A percentile compares a stretch with the other conserved stretches of the same genome.
These are phyloP conservation scores for Penicillium sp. DNA, from an alignment of 2,329 filamentous ascomycete genomes.

Conservation along the genomic window DNA sequence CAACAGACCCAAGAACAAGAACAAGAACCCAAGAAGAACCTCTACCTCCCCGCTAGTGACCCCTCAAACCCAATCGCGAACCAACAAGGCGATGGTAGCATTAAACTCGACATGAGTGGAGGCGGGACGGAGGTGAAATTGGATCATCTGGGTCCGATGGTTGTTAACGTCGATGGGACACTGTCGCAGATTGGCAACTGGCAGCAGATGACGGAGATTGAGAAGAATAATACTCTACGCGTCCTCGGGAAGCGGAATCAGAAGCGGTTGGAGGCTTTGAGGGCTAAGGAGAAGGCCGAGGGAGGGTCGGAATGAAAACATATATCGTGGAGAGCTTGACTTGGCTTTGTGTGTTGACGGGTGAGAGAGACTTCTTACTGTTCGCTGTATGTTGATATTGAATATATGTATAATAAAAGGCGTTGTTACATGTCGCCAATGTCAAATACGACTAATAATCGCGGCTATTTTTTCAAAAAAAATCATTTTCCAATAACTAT, in stretches of 20 bases:
- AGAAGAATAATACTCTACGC: conserved; percentile 65
- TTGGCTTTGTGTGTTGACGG: not conserved
- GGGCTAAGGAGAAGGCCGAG: conserved; percentile 29
- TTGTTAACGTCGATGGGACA: conserved; percentile 71
- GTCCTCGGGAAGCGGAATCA: conserved; percentile 69
- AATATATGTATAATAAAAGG: not conserved
- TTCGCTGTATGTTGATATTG: not conserved
- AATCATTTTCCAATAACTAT: not conserved
- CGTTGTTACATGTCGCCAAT: not conserved
- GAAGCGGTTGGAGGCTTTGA: conserved; percentile 58
- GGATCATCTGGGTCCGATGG: conserved; percentile 69
- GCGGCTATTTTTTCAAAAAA: not conserved
- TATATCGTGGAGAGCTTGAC: not conserved
- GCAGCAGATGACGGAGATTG: conserved; percentile 67
- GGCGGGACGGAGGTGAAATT: conserved; percentile 53
- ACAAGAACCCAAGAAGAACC: conserved; percentile 3
- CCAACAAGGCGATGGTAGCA: conserved; percentile 54
- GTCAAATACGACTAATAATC: not conserved
- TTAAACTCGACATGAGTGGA: conserved; percentile 71
- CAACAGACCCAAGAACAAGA: conserved; percentile 14
- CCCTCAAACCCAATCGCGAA: conserved; percentile 57
- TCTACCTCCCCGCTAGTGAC: conserved; percentile 69
- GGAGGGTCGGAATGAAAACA: not conserved
- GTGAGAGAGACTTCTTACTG: not conserved
- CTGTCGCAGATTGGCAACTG: conserved; percentile 72